Base-by-base conservation (phyloP, 352 stramenopile genomes). In the Peronospora tabacina region DNA sequence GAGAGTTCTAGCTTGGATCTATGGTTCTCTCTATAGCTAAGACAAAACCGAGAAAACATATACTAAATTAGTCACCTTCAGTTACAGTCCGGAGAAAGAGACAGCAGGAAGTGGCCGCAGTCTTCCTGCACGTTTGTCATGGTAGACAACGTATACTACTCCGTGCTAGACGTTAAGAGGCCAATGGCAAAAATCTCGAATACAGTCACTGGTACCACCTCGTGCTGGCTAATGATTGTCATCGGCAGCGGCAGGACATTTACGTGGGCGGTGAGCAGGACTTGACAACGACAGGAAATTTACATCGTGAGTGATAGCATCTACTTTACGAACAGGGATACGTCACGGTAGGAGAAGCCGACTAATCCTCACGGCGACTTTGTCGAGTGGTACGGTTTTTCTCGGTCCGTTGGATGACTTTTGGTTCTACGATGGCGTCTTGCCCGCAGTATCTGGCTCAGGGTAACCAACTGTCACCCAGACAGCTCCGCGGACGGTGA, bases 61-160 rank as follows among this genome's bases (percentile, higher is more conserved):
- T 13, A 10, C 44, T 2, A 68, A 65, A 2, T 66, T 65, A 1
- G 58, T 82, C 12, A 54, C 79, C n/a, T 69, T 79, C 9, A 63
- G 68, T 5, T 64, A 9, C 68, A 82, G 26, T 76, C 65, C 1
- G 57, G 65, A 7, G 44, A 61, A 16, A 57, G 62, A 52, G 44
- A 50, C 22, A 54, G 50, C 34, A 39, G 39, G 12, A 45, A 58
- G 22, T 75, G 66, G 65, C 58, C 66, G 16, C 13, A 75, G 39
- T 76, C 68, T 46, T 65, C 76, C 34, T 57, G 73, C 35, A 66
- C 76, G 50, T 68, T 70, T 16, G 43, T 68, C 28, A 40, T 63
- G 38, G 55, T 82, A 5, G 67, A 74, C 6, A 67, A 63, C 16
- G 29, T 82, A 0, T 79, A 69, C 48, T 77, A 66, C 60, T 77